A percentile compares a stretch with the other conserved stretches of the same genome.
phyloP scores from a whole-genome alignment of 495 filamentous ascomycete species.

The Daldinia decipiens region DNA sequence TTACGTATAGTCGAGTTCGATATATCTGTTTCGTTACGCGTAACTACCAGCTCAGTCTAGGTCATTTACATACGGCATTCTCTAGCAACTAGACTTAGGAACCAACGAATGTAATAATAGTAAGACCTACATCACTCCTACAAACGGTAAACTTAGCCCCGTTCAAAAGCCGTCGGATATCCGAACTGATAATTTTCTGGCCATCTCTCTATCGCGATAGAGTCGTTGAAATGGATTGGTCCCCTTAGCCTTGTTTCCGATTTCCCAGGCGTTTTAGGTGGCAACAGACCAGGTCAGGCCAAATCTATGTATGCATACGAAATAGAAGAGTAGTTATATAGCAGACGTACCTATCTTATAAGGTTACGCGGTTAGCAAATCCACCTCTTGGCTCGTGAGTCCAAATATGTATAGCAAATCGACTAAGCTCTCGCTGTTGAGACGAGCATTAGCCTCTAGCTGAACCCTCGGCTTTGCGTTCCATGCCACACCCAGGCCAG shows the following conservation, averaged over 20 bases:
- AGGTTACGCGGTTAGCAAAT: slow-evolving; percentile 54
- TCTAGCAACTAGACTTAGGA: slow-evolving; percentile 1
- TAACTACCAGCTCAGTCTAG: slow-evolving; percentile 14
- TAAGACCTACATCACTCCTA: slow-evolving; percentile 1
- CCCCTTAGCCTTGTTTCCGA: neutral
- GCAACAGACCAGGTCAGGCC: slow-evolving; percentile 7
- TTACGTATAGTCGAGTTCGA: neutral
- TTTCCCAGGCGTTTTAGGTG: slow-evolving; percentile 13
- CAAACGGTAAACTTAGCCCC: slow-evolving; percentile 10
- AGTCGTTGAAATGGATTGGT: neutral
- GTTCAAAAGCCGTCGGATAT: neutral
- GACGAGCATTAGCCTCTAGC: slow-evolving; percentile 78
- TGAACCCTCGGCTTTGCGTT: slow-evolving; percentile 94
- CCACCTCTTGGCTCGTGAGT: slow-evolving; percentile 72
- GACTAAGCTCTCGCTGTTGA: slow-evolving; percentile 81
- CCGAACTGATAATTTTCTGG: neutral
- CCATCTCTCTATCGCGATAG: slow-evolving; percentile 5
- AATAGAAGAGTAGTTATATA: slow-evolving; percentile 12
- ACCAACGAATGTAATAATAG: slow-evolving; percentile 12
- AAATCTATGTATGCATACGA: slow-evolving; percentile 28
- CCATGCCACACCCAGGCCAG: slow-evolving; percentile 91
- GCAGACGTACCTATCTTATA: slow-evolving; percentile 23
- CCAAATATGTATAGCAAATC: slow-evolving; percentile 90
- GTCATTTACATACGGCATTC: slow-evolving; percentile 4
- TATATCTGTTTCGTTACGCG: slow-evolving; percentile 1